Percentiles rank a stretch among this genome's conserved stretches.
Conservation (phyloP, 129 eudicot species). For the Flaveria bidentis region DNA sequence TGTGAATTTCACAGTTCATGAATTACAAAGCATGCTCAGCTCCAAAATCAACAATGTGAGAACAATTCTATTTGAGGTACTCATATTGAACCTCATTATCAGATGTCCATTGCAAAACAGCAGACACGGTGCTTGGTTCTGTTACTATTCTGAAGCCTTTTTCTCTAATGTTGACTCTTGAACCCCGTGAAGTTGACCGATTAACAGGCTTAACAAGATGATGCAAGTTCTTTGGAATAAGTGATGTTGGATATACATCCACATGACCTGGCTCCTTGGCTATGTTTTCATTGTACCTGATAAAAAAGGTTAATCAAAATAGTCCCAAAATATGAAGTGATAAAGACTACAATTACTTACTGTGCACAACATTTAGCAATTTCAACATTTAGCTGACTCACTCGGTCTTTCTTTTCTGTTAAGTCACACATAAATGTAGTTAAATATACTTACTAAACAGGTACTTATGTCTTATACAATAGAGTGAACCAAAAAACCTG, state of each 20-base stretch:
- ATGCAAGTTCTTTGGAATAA: constrained; percentile 68
- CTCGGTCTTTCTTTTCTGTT: constrained; percentile 76
- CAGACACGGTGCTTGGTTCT: constrained; percentile 55
- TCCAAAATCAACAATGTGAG: constrained; percentile 4
- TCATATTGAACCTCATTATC: constrained; percentile 68
- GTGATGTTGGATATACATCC: constrained; percentile 85
- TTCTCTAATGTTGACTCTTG: constrained; percentile 38
- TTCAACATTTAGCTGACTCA: constrained; percentile 60
- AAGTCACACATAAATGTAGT: constrained; percentile 12
- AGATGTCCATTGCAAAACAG: constrained; percentile 70
- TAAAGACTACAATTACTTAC: constrained; percentile 48
- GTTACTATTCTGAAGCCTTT: constrained; percentile 76
- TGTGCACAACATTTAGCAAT: constrained; percentile 42
- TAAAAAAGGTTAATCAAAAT: background rate
- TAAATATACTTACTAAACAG: constrained; percentile 12
- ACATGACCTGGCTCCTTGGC: constrained; percentile 86
- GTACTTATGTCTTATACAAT: constrained; percentile 12
- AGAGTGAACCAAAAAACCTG: constrained; percentile 47
- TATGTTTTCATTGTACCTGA: constrained; percentile 82
- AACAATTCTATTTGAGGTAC: constrained; percentile 18
- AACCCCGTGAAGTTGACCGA: constrained; percentile 37
- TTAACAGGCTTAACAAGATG: constrained; percentile 67
- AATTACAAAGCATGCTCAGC: constrained; percentile 4
- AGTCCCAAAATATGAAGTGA: constrained; percentile 5
- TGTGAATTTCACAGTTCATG: background rate